phyloP scores from a whole-genome alignment of 257 asterid genomes.

The Gardenia jasminoides region DNA sequence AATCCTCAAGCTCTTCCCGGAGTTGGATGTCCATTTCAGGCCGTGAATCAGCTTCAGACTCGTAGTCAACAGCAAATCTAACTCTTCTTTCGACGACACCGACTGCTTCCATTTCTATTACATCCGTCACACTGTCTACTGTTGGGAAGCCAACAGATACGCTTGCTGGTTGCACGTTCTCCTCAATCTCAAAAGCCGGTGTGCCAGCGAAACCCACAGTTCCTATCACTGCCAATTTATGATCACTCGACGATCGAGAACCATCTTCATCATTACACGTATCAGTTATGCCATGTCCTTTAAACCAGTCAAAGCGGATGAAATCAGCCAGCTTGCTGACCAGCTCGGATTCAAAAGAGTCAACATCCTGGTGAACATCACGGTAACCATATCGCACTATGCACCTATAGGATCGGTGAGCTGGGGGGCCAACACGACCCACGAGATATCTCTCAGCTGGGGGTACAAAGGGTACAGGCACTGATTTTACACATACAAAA shows the following conservation, averaged over 20 bases:
- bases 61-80: conserved; percentile 50
- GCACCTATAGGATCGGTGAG: conserved; percentile 92
- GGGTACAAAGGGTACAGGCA: conserved; percentile 84
- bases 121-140: conserved; percentile 40
- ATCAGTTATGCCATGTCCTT: conserved; percentile 32
- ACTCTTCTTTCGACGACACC: conserved; percentile 41
- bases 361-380: conserved; percentile 89
- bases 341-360: conserved; percentile 81
- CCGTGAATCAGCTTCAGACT: conserved; percentile 27
- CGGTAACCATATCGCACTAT: conserved; percentile 89
- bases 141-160: conserved; percentile 63
- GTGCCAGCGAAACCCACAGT: conserved; percentile 37
- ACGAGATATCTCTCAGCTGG: conserved; percentile 80
- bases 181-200: conserved; percentile 60
- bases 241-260: conserved; percentile 50
- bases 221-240: conserved; percentile 72
- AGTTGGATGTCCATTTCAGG: conserved; percentile 39
- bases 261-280: conserved; percentile 41
- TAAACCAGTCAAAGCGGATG: conserved; percentile 71
- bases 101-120: conserved; percentile 43
- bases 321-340: conserved; percentile 59
- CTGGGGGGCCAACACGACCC: conserved; percentile 88
- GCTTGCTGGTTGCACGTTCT: conserved; percentile 54
- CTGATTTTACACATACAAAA: conserved; percentile 82
- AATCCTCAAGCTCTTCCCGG: conserved; percentile 68